Evolutionary conservation across 495 filamentous ascomycete species (phyloP).

Genomic region (Annulohypoxylon nitens): DNA sequence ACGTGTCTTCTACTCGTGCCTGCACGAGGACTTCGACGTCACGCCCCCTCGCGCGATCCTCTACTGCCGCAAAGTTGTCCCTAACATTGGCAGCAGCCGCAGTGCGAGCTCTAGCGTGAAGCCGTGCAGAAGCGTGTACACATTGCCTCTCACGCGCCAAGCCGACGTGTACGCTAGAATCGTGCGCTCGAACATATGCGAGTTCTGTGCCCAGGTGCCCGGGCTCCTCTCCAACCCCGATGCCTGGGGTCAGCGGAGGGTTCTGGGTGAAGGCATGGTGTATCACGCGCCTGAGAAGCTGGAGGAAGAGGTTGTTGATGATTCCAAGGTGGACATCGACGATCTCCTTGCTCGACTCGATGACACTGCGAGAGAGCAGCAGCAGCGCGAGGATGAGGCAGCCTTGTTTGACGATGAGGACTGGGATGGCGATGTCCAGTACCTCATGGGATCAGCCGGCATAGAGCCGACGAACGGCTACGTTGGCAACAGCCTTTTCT

Average conservation of each 20-base stretch:
- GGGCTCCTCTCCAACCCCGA: background rate
- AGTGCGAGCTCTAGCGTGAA: background rate
- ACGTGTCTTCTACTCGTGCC: constrained; percentile 19
- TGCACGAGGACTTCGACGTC: constrained; percentile 29
- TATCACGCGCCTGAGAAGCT: no score
- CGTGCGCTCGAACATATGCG: constrained; percentile 2
- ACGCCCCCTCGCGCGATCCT: constrained; percentile 17
- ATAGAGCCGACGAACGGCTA: no score
- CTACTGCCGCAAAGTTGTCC: constrained; percentile 12
- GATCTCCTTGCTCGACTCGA: no score
- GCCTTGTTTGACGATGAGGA: no score
- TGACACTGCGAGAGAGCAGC: no score
- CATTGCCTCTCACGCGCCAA: background rate
- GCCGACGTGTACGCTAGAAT: background rate
- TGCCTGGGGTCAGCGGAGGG: background rate
- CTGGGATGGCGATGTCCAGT: no score
- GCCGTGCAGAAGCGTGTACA: background rate
- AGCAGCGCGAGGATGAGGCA: no score
- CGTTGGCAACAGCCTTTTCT: no score
- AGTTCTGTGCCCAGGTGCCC: background rate
- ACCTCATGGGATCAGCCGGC: no score
- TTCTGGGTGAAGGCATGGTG: no score
- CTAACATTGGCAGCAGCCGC: background rate
- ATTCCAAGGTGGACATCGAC: no score
- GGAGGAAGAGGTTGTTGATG: no score